These are phyloP conservation scores for Rhynchosporium graminicola DNA, from an alignment of 2,329 filamentous ascomycete genomes.

Conservation along the genomic window DNA sequence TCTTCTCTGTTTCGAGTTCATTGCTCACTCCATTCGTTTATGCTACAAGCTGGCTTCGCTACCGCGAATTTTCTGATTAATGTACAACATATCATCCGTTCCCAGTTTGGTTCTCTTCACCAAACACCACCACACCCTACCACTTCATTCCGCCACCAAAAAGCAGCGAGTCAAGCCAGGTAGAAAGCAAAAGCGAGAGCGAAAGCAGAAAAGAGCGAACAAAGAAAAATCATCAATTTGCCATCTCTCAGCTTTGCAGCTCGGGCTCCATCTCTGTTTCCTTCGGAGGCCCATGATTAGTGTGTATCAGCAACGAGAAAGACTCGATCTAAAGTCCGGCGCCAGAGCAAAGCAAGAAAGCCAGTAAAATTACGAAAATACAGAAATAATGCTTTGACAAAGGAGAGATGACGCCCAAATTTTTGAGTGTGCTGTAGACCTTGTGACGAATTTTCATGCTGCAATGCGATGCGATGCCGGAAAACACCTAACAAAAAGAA, in stretches of 20 bases:
- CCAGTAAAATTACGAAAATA: constrained; percentile 11
- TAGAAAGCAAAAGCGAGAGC: neutral
- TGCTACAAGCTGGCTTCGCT: no score
- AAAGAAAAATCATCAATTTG: constrained; percentile 11
- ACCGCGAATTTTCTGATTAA: no score
- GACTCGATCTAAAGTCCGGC: constrained; percentile 22
- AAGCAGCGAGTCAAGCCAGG: no score
- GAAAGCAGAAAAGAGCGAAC: neutral
- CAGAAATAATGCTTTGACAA: neutral
- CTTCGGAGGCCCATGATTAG: neutral
- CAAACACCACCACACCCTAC: no score
- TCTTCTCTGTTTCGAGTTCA: no score
- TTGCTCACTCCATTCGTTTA: no score
- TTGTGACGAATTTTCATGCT: constrained; percentile 24
- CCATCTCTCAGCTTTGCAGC: constrained; percentile 17
- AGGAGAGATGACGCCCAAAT: constrained; percentile 21
- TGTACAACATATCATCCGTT: no score
- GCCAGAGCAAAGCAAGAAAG: constrained; percentile 17
- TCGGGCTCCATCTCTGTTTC: constrained; percentile 7
- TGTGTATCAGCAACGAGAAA: neutral
- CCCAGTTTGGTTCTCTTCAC: no score
- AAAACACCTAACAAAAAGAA: constrained; percentile 20
- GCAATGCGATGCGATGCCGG: constrained; percentile 23
- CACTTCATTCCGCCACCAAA: no score
- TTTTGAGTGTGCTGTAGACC: constrained; percentile 25